phyloP scores from a whole-genome alignment of 2,329 filamentous ascomycete genomes.

The Aureobasidium uvarum region DNA sequence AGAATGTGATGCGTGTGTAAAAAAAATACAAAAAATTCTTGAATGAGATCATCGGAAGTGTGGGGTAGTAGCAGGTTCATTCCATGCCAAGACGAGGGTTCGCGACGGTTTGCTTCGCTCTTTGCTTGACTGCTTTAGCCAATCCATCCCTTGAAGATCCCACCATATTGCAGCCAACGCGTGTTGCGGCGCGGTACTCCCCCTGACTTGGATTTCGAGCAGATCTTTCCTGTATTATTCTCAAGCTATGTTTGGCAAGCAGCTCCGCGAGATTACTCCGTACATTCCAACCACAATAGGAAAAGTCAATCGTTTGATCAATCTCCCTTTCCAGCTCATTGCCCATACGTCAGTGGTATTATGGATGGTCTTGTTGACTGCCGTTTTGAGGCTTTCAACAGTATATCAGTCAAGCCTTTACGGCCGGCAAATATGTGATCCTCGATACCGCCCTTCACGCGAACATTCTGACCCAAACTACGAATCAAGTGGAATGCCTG shows the following conservation, averaged over 20 bases:
- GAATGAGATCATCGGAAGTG: conserved; percentile 17
- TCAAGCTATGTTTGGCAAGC: not conserved
- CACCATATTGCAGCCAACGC: not conserved
- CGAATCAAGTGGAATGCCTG: not conserved
- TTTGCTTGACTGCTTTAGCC: not conserved
- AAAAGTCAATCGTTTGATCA: conserved; percentile 7
- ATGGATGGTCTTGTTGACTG: not conserved
- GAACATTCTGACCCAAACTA: not conserved
- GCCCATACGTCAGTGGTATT: not conserved
- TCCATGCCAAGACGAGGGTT: conserved; percentile 1
- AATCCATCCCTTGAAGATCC: not conserved
- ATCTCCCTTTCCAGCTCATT: not conserved
- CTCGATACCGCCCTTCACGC: not conserved
- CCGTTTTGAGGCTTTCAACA: not conserved
- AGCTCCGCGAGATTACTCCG: conserved; percentile 7
- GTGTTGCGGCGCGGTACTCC: not conserved
- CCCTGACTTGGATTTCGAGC: not conserved
- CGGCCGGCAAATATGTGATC: not conserved
- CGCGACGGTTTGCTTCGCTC: not conserved
- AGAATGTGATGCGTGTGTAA: not conserved
- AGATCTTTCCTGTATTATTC: not conserved
- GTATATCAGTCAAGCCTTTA: conserved; percentile 3
- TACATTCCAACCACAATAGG: not conserved
- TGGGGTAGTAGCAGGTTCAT: not conserved
- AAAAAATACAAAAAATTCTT: conserved; percentile 19